Evolutionary conservation across 495 filamentous ascomycete genomes (phyloP), one percentile per base, ranked within the genome.

Genomic region (Aspergillus steynii): DNA sequence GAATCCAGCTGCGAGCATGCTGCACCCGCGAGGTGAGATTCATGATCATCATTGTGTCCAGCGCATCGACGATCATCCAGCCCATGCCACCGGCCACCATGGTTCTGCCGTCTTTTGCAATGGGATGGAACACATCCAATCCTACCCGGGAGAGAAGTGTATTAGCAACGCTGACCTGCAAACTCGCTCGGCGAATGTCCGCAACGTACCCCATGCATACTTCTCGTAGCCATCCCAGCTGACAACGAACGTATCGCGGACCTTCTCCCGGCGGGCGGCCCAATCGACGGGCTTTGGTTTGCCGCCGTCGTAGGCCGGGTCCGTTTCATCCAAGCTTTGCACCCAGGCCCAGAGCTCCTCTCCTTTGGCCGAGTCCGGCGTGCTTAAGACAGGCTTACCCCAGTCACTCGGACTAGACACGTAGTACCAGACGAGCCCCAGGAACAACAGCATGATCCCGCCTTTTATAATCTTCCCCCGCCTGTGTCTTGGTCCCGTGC

Each of bases 21-120:
- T 85, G 82, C 29, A 99, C 84, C 59, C 92, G 85, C 26, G 85
- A 91, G 10, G 95, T 97, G 50, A 96, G 79, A 68, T 99, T 99
- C 95, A 99, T 99, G 56, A 99, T 77, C 79, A 99, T 98, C 82
- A 98, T 78, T 15, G 95, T 98, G 72, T 99, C 95, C 50, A 99
- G 78, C 50, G 93, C 86, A 76, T 99, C 96, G 32, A 99, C 89
- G 54, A 99, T 97, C 61, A 97, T 97, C 96, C 96, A 99, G 6
- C 95, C 95, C 73, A 99, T 77, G 1, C 78, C 78, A 47, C 80
- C 76, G 2, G 87, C 83, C 10, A 89, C 84, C 92, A 97, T 97
- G 58, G 96, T 86, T 42, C 76, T 76, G 53, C 90, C 90, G n/a
- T 73, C 85, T 72, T 93, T 95, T 1, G 89, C 85, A 45, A 93